phyloP scores from a whole-genome alignment of 1,284 basidiomycete species.

The Porogramme epimiltina region DNA sequence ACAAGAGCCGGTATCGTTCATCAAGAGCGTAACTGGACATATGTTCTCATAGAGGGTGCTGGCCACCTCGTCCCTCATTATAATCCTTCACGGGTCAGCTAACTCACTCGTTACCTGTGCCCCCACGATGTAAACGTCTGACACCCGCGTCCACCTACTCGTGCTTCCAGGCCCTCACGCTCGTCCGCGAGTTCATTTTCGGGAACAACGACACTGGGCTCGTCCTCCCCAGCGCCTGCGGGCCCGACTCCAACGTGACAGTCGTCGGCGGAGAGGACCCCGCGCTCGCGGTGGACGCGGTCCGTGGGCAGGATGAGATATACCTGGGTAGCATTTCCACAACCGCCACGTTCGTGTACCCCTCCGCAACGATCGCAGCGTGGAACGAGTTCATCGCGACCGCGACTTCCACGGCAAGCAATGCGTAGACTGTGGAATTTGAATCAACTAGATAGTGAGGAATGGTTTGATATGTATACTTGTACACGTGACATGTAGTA shows the following conservation, averaged over 20 bases:
- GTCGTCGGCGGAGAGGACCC: slow-evolving; percentile 53
- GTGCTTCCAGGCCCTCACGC: slow-evolving; percentile 20
- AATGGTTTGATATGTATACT: too few species aligned
- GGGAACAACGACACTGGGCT: slow-evolving; percentile 43
- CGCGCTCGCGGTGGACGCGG: slow-evolving; percentile 41
- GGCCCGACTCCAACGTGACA: slow-evolving; percentile 6
- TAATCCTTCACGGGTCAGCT: slow-evolving; percentile 48
- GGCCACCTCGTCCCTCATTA: slow-evolving; percentile 31
- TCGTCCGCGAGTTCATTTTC: slow-evolving; percentile 33
- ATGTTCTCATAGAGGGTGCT: slow-evolving; percentile 30
- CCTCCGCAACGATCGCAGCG: slow-evolving; percentile 48
- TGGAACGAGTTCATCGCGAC: slow-evolving; percentile 46
- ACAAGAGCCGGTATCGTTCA: slow-evolving; percentile 32
- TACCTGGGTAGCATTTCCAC: slow-evolving; percentile 25
- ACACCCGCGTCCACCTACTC: background rate
- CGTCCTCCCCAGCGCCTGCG: background rate
- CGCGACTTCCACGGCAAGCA: too few species aligned
- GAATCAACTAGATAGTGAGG: too few species aligned
- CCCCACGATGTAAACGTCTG: too few species aligned
- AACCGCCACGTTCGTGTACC: slow-evolving; percentile 23
- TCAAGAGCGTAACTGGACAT: slow-evolving; percentile 36
- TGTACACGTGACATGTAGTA: too few species aligned
- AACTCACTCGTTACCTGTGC: too few species aligned
- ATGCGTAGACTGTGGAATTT: too few species aligned
- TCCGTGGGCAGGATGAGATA: slow-evolving; percentile 39